phyloP scores from a whole-genome alignment of 2,329 filamentous ascomycete species.

The Ambrosiella cleistominuta region DNA sequence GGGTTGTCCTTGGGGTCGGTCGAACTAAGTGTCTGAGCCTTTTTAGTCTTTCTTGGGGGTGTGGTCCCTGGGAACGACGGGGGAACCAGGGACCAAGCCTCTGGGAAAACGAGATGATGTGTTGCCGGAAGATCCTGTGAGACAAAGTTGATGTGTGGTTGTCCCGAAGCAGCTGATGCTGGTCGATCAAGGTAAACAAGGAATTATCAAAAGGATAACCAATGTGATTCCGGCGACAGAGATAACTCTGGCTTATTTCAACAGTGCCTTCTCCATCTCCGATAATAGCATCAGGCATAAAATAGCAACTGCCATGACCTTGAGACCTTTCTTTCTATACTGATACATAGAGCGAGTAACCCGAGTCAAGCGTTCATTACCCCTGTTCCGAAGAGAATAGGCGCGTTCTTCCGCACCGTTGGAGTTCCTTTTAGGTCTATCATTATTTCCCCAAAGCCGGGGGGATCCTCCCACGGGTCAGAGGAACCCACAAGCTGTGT shows the following conservation, averaged over 20 bases:
- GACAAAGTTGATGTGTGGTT: neutral
- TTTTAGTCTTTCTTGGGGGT: neutral
- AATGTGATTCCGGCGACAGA: too few species aligned
- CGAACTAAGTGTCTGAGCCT: neutral
- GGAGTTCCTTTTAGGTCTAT: neutral
- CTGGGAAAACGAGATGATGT: neutral
- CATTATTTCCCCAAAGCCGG: neutral
- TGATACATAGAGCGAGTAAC: neutral
- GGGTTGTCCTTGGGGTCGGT: too few species aligned
- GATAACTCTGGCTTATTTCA: too few species aligned
- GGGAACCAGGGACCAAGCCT: neutral
- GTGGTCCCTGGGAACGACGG: neutral
- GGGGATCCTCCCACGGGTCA: neutral
- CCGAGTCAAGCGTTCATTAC: neutral
- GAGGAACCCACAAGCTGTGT: neutral
- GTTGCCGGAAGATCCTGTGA: neutral
- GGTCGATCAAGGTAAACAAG: neutral
- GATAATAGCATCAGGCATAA: too few species aligned
- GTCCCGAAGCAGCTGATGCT: neutral
- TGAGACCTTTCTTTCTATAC: neutral
- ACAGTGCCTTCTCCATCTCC: too few species aligned
- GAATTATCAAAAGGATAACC: too few species aligned
- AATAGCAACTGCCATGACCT: too few species aligned
- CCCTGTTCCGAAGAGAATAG: neutral
- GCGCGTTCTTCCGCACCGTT: constrained; percentile 2